Evolutionary conservation across 1,139 yeast species (phyloP), one percentile per base, ranked within the genome.

Genomic region (Kodamaea derodonti): DNA sequence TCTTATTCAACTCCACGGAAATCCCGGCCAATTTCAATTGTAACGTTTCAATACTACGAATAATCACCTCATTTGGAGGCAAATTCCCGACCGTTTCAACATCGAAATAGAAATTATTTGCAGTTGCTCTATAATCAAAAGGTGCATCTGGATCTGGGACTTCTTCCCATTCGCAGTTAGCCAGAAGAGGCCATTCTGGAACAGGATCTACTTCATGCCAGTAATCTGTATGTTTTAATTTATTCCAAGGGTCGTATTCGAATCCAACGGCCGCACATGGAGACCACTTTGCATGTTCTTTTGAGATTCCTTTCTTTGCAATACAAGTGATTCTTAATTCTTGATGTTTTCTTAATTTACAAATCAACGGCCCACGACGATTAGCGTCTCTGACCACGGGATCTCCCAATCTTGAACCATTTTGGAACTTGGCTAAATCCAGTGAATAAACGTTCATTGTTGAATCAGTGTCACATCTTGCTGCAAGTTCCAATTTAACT

Each of bases 221-320:
- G 55, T 77, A 85, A 50, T 88, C 96, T 0, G 98, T 92, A 57
- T 92, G 98, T 53, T 84, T 83, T 49, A 94, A 72, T 63, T 92
- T 94, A 62, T 92, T 92, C 95, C 96, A 92, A n/a, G 99, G 99
- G 56, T 92, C 99, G 54, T 92, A 92, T 62, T 92, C 99, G 53
- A 92, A 92, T 16, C 95, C 97, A 37, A 94, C 75, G n/a, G 98
- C 98, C 0, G 97, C 76, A 48, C 95, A 85, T 2, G 98, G 97
- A 5, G 95, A 83, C 98, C 98, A 92, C 56, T 92, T 92, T 34
- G 98, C 97, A 55, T 92, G 99, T 58, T 92, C 99, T 59, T 94
- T 92, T 29, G 97, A 90, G 42, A 94, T 92, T 29, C 99, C 98
- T 66, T 92, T 92, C 60, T 94, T 92, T 36, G 99, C 98, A 44